A percentile compares a stretch with the other conserved stretches of the same genome.
Evolutionary conservation across 345 rosid species (phyloP).

Genomic region (Brassica rapa): DNA sequence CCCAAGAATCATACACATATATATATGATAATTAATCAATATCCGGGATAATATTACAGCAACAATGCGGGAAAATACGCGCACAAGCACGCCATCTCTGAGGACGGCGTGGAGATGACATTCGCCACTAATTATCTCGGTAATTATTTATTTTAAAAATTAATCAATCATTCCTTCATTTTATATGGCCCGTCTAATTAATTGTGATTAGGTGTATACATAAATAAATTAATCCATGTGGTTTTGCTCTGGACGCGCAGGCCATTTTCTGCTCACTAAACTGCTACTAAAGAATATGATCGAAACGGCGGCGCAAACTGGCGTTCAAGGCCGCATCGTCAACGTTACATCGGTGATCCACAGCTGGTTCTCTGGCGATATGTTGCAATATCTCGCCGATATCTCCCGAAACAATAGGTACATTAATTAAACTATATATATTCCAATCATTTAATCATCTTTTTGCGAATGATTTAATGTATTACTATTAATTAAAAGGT

Average conservation of each 20-base stretch:
- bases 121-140: slow-evolving; percentile 91
- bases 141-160: background rate
- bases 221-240: background rate
- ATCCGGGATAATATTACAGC: slow-evolving; percentile 37
- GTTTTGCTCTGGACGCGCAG: background rate
- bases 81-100: slow-evolving; percentile 74
- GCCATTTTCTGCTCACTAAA: slow-evolving; percentile 84
- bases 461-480: background rate
- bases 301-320: slow-evolving; percentile 60
- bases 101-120: slow-evolving; percentile 96
- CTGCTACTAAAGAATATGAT: slow-evolving; percentile 64
- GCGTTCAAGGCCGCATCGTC: slow-evolving; percentile 77
- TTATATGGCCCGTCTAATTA: background rate
- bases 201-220: background rate
- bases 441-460: slow-evolving; percentile 36
- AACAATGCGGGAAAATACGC: slow-evolving; percentile 92
- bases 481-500: background rate
- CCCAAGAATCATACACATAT: background rate
- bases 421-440: background rate
- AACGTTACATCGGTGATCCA: slow-evolving; percentile 85
- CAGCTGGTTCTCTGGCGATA: slow-evolving; percentile 83
- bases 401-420: slow-evolving; percentile 71
- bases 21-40: background rate
- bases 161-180: background rate
- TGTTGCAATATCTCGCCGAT: slow-evolving; percentile 62